Evolutionary conservation across 2,329 filamentous ascomycete genomes (phyloP), one percentile per base, ranked within the genome.

Genomic region (Fusarium keratoplasticum): DNA sequence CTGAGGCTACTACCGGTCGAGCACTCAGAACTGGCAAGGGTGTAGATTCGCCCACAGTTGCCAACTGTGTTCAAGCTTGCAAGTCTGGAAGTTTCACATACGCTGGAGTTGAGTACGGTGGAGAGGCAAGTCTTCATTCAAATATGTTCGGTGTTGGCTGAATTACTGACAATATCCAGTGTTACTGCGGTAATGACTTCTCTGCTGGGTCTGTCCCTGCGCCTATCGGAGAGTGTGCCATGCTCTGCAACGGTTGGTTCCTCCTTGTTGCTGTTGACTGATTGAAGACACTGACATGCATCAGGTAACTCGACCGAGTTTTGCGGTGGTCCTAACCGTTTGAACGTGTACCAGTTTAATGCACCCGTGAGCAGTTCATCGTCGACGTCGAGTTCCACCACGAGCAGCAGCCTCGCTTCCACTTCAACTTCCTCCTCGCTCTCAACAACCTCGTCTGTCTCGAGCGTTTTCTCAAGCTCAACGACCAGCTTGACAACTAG

Each of bases 91-190:
- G 42, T 4, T 83, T 81, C 29, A 55, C 67, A 0, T 82, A 81
- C 10, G 82, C 81, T 5, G 83, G 83, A 20, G 42, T 84, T 1
- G 82, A 84, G 54, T 84, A 84, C n/a, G 82, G 82, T 2, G 81
- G 82, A 44, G 83, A 84, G 71, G 80, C 79, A 42, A 70, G 22
- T 25, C 3, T 25, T 25, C 22, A 25, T 4, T 25, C 22, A 25
- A 25, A 25, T 25, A 25, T 25, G 22, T 25, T 25, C 4, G 2
- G 22, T 25, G 22, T 25, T 25, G 22, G 22, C 22, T 25, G 22
- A 25, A 25, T 25, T 25, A 10, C 65, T 70, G 3, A 60, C 25
- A 2, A 14, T 1, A 9, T 11, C 6, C n/a, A 82, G 79, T 84
- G 83, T 18, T 84, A 81, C 73, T 84, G 83, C 8, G 83, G 80